Conservation (phyloP, 768 basidiomycete species). For the Lactarius deliciosus region DNA sequence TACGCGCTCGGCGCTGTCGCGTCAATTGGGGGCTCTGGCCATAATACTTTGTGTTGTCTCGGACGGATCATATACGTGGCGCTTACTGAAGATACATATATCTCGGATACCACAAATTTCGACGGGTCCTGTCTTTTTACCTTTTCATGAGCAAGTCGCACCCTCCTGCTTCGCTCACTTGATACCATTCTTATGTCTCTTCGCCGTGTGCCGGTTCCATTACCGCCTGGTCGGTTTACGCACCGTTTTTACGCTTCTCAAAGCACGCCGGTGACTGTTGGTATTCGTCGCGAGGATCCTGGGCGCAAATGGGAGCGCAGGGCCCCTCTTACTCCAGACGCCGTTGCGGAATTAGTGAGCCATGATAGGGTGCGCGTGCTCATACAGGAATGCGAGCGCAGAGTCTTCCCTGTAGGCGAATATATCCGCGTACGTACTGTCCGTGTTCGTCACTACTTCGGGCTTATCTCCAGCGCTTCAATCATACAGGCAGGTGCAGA, state of each 20-base stretch:
- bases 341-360: slow-evolving; percentile 59
- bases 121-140: background rate
- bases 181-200: slow-evolving; percentile 17
- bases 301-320: slow-evolving; percentile 84
- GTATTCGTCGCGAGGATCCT: slow-evolving; percentile 77
- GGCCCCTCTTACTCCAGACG: slow-evolving; percentile 76
- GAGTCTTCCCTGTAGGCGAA: slow-evolving; percentile 66
- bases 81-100: background rate
- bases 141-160: background rate
- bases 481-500: slow-evolving; percentile 70
- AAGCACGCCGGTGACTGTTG: slow-evolving; percentile 41
- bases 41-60: background rate
- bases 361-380: slow-evolving; percentile 62
- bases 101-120: background rate
- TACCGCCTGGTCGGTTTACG: slow-evolving; percentile 8
- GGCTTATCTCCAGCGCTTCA: background rate
- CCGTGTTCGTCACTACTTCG: slow-evolving; percentile 4
- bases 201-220: slow-evolving; percentile 18
- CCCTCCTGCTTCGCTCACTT: background rate
- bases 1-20: slow-evolving; percentile 11
- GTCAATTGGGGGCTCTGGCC: background rate
- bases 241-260: slow-evolving; percentile 10
- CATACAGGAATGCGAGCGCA: slow-evolving; percentile 71
- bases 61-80: slow-evolving; percentile 9
- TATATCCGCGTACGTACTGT: slow-evolving; percentile 57